A percentile compares a stretch with the other conserved stretches of the same genome.
These are phyloP conservation scores for Globisporangium middletonii DNA, from an alignment of 352 stramenopile genomes.

Conservation along the genomic window DNA sequence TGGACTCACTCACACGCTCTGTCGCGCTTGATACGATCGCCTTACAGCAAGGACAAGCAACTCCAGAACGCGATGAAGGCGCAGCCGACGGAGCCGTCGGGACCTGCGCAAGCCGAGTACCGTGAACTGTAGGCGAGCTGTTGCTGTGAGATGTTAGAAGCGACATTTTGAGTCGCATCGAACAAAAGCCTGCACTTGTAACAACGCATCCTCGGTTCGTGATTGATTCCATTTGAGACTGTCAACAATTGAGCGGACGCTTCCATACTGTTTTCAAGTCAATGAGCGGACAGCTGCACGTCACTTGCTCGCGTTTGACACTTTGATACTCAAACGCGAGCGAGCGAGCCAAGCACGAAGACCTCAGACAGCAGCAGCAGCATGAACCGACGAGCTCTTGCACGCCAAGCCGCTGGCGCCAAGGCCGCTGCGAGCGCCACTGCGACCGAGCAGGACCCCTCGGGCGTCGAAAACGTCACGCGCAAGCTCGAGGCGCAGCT, in stretches of 20 bases:
- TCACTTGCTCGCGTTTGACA: background rate
- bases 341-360: background rate
- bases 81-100: constrained; percentile 26
- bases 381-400: constrained; percentile 77
- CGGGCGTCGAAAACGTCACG: constrained; percentile 66
- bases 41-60: constrained; percentile 76
- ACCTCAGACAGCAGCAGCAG: background rate
- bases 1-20: background rate
- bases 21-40: background rate
- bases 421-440: constrained; percentile 8
- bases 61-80: constrained; percentile 77
- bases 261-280: background rate
- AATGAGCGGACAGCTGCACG: background rate
- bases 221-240: background rate
- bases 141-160: background rate
- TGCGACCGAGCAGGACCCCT: constrained; percentile 23
- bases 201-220: background rate
- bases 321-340: background rate
- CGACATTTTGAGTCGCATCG: background rate
- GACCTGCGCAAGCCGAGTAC: constrained; percentile 68
- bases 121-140: constrained; percentile 50
- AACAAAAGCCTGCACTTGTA: background rate
- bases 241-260: background rate
- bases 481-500: constrained; percentile 76
- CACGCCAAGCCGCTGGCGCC: constrained; percentile 28